Percentiles rank a stretch among this genome's conserved stretches.
phyloP scores from a whole-genome alignment of 2,329 filamentous ascomycete genomes.

The Curvularia lunata region DNA sequence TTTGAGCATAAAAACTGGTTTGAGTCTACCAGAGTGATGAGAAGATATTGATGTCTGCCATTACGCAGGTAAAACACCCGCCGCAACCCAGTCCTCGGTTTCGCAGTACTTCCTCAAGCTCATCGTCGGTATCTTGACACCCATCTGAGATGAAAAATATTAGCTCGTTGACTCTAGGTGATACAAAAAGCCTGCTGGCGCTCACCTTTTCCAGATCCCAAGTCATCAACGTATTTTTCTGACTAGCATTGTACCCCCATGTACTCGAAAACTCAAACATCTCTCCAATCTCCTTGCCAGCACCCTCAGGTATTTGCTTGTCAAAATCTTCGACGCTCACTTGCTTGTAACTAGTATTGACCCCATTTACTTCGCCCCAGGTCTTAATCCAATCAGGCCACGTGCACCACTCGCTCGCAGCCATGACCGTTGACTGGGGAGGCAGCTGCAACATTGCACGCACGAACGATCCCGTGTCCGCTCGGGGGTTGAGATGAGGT shows the following conservation, averaged over 20 bases:
- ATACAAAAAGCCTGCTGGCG: neutral
- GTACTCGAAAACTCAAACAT: neutral
- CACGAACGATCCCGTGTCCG: neutral
- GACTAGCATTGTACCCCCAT: neutral
- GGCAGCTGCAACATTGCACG: neutral
- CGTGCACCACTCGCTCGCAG: slow-evolving; percentile 24
- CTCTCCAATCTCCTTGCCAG: neutral
- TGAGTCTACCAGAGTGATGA: neutral
- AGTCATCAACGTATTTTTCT: neutral
- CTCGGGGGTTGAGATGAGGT: neutral
- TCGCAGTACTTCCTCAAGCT: neutral
- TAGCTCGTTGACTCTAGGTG: neutral
- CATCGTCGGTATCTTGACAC: neutral
- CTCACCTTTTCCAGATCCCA: slow-evolving; percentile 1
- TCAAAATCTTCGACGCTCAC: slow-evolving; percentile 24
- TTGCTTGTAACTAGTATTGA: slow-evolving; percentile 27
- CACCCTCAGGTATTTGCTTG: neutral
- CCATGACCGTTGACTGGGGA: slow-evolving; percentile 32
- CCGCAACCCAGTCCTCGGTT: neutral
- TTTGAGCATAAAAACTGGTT: no score
- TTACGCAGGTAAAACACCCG: neutral
- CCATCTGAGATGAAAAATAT: neutral
- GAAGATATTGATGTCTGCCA: neutral
- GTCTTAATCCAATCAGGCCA: slow-evolving; percentile 30
- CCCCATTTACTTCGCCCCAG: slow-evolving; percentile 31